Base-by-base conservation (phyloP, 352 stramenopile species). In the Globisporangium abappressorium region DNA sequence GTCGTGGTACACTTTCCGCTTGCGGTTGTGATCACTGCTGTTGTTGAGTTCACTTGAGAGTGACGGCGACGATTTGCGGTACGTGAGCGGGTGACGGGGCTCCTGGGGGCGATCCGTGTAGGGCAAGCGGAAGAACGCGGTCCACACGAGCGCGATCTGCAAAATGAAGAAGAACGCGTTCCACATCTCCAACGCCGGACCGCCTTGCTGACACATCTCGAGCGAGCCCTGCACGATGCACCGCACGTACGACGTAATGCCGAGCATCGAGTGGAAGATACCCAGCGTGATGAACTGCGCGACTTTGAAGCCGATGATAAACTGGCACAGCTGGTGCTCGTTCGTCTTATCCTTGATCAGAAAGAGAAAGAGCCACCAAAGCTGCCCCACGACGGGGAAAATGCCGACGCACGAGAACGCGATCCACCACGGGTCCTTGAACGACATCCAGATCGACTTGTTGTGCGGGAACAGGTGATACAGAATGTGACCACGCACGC, bases 271-370 rank as follows among this genome's bases (percentile, higher is more conserved):
- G 63, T 88, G 79, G 63, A 93, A 70, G 20, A 96, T 74, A 0
- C 91, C 91, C 24, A 96, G 78, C 18, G 88, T 93, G 55, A 97
- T 88, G 65, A 97, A 97, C 69, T 97, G 90, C 6, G 89, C 88
- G n/a, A 82, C 83, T 56, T 97, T 94, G 75, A 97, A 97, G 18
- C 88, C 86, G 20, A 97, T 85, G 57, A 97, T 97, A 47, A 97
- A 97, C 65, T 97, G 82, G 63, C 89, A 96, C n/a, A 97, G 73
- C 66, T 97, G 91, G 64, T 96, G 92, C 72, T 97, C 91, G 72
- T 97, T 93, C 34, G 85, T 94, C 69, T 97, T 97, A 80, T 97
- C 90, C 70, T 96, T 95, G 60, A 97, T 80, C 30, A 97, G 28
- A 58, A 97, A 97, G 9, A 97, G 70, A 22, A 97, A 86, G 51